Conservation (phyloP, 1,284 basidiomycete genomes). For the Trichosporon faecale region DNA sequence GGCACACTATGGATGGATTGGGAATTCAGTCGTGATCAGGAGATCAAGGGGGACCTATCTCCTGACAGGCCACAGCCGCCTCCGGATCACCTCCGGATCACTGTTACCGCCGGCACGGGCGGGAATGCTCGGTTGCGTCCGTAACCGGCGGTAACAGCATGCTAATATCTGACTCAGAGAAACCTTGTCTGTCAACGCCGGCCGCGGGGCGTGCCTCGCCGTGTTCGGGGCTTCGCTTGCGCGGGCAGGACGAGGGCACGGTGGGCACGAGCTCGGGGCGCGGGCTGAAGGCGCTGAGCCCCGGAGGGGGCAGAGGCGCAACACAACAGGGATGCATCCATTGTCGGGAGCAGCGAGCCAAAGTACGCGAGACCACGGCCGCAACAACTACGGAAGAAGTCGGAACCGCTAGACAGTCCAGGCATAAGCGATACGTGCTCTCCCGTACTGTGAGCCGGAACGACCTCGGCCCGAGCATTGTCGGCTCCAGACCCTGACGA, state of each 20-base stretch:
- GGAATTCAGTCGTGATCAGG: background rate
- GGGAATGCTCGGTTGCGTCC: background rate
- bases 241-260: background rate
- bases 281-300: background rate
- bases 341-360: too few species aligned
- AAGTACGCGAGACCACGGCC: background rate
- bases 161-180: background rate
- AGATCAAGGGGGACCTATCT: background rate
- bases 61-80: background rate
- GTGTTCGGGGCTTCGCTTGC: background rate
- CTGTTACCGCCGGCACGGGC: slow-evolving; percentile 4
- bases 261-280: background rate
- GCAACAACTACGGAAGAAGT: background rate
- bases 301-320: background rate
- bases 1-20: background rate
- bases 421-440: background rate
- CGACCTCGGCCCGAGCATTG: background rate
- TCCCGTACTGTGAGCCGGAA: background rate
- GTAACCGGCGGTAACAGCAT: background rate
- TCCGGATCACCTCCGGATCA: slow-evolving; percentile 7
- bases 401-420: background rate
- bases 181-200: too few species aligned
- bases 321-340: background rate
- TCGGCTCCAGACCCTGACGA: background rate
- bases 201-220: background rate